Conservation (phyloP, 805 yeast species). For the Lipomyces spencermartinsiae region DNA sequence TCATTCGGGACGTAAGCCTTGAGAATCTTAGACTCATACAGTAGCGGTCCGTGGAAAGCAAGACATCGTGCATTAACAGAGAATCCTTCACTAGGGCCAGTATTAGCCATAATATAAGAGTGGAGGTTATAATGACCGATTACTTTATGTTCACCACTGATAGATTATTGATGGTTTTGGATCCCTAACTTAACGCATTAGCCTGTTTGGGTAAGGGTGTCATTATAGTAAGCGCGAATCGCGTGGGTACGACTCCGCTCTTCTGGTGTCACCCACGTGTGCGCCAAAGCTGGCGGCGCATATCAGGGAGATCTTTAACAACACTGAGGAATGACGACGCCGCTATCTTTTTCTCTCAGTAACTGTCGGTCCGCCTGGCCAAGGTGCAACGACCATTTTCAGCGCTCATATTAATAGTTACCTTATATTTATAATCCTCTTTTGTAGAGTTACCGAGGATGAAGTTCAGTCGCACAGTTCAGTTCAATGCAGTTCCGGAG, state of each 20-base stretch:
- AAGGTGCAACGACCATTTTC: neutral
- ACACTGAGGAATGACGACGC: no score
- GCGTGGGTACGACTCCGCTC: no score
- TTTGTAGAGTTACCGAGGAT: conserved; percentile 48
- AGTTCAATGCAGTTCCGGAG: conserved; percentile 97
- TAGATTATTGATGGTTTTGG: no score
- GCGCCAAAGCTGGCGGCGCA: no score
- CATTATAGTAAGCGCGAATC: no score
- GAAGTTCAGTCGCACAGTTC: conserved; percentile 95
- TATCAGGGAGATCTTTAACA: no score
- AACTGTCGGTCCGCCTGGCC: neutral
- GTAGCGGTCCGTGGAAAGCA: conserved; percentile 89
- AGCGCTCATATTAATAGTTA: neutral
- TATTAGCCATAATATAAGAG: neutral
- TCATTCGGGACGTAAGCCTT: conserved; percentile 65
- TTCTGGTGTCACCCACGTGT: no score
- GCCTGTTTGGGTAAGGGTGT: no score
- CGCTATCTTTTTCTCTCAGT: no score
- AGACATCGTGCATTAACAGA: conserved; percentile 54
- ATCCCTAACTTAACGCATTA: no score
- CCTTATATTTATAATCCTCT: neutral
- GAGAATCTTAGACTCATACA: conserved; percentile 85
- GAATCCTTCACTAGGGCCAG: conserved; percentile 34
- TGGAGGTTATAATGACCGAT: neutral
- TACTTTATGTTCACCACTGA: no score